phyloP scores from a whole-genome alignment of 108 stramenopile species.

The Cyclotella cryptica region DNA sequence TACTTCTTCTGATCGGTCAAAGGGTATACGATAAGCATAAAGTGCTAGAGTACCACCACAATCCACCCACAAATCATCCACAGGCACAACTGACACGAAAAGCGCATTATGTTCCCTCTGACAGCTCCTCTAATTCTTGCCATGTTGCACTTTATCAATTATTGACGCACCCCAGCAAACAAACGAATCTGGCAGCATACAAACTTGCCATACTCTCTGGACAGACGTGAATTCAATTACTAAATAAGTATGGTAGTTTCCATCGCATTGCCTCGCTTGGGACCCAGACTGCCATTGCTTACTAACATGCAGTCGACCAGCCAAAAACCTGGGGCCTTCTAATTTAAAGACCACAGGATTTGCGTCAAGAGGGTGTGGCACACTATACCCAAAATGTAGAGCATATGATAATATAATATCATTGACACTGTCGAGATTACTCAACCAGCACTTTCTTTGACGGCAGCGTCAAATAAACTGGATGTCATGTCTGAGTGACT shows the following conservation, averaged over 20 bases:
- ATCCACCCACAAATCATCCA: constrained; percentile 20
- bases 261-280: constrained; percentile 14
- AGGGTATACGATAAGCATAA: not conserved
- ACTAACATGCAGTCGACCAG: too few species aligned
- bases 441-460: too few species aligned
- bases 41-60: not conserved
- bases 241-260: constrained; percentile 40
- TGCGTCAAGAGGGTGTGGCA: too few species aligned
- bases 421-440: too few species aligned
- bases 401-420: too few species aligned
- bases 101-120: constrained; percentile 25
- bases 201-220: constrained; percentile 52
- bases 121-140: not conserved
- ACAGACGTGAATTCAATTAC: constrained; percentile 61
- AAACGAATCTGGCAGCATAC: constrained; percentile 40
- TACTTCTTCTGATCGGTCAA: not conserved
- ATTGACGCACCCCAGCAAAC: constrained; percentile 52
- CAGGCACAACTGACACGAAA: constrained; percentile 28
- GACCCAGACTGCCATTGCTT: not conserved
- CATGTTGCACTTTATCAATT: constrained; percentile 4
- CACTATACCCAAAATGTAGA: too few species aligned
- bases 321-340: too few species aligned
- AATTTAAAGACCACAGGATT: too few species aligned
- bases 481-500: too few species aligned
- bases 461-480: too few species aligned